phyloP scores from a whole-genome alignment of 441 rosid species.

The Euphorbia celastroides region DNA sequence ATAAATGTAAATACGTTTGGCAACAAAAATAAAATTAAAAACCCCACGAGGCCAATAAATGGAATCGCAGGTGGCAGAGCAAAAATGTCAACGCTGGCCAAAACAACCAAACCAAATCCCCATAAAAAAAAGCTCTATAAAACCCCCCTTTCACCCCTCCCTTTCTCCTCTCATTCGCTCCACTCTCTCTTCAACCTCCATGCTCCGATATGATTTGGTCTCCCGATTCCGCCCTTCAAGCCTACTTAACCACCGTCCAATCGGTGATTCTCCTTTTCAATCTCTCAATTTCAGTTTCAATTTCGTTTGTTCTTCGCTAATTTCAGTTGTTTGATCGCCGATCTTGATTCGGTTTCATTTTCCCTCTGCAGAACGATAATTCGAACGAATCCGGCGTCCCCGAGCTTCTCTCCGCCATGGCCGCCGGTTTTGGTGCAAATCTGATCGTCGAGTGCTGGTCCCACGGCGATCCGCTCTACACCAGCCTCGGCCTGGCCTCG shows the following conservation, averaged over 20 bases:
- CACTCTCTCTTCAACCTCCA: too few species aligned
- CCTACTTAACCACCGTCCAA: constrained; percentile 55
- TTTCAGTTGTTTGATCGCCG: neutral
- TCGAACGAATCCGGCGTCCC: constrained; percentile 51
- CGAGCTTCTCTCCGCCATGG: constrained; percentile 78
- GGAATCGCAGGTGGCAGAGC: too few species aligned
- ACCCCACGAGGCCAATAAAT: constrained; percentile 5
- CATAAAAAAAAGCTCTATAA: too few species aligned
- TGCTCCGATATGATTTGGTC: constrained; percentile 80
- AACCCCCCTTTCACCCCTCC: constrained; percentile 12
- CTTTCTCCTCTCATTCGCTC: neutral
- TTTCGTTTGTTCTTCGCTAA: neutral
- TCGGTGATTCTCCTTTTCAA: constrained; percentile 33
- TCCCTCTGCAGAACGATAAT: constrained; percentile 33
- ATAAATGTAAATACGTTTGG: too few species aligned
- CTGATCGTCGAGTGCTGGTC: constrained; percentile 71
- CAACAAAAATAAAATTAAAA: too few species aligned
- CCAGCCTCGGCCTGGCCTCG: constrained; percentile 61
- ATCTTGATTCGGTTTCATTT: neutral
- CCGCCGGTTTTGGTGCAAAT: constrained; percentile 76
- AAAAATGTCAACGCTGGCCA: constrained; percentile 4
- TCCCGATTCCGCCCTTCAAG: constrained; percentile 62
- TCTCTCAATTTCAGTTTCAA: neutral
- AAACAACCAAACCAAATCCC: too few species aligned
- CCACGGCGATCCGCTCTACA: constrained; percentile 43